Evolutionary conservation across 140 eudicot genomes (phyloP), one percentile per base, ranked within the genome.

Genomic region (Oenanthe javanica): DNA sequence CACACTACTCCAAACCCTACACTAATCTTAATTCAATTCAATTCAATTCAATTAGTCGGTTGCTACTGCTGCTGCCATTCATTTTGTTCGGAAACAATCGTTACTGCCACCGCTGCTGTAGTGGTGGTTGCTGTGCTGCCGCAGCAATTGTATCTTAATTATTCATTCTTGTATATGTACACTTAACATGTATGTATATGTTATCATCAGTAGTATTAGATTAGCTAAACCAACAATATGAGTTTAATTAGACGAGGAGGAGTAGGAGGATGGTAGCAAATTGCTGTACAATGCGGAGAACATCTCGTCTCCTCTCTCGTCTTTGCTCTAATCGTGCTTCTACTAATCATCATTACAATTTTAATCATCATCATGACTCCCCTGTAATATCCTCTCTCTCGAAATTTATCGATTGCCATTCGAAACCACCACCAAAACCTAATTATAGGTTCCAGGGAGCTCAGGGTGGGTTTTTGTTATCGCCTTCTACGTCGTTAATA

Each of bases 361-460:
- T 31, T 31, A 31, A 2, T n/a, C n/a, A 21, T n/a, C 18, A 54
- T 54, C 18, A 1, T 54, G 5, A 54, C 61, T 81, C 66, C 75
- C 78, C 70, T 79, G 76, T 72, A n/a, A 2, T 59, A 0, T 79
- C 85, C 11, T 84, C 85, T 23, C 80, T 75, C 25, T 74, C 70
- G 76, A 69, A 81, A 76, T 40, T 36, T 77, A 63, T 61, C 81
- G 45, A 67, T 27, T 1, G 6, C 45, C 5, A 67, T 67, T 14
- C 73, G 0, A 6, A 18, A 11, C 45, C 73, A 25, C 45, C 45
- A 67, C 9, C 8, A 12, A 11, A 25, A 31, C 42, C 73, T 67
- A 27, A 9, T 59, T 21, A 6, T 59, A n/a, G 67, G 8, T 2
- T 59, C 8, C 1, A 2, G 67, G 67, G 67, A 59, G 67, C 67